Evolutionary conservation across 495 filamentous ascomycete species (phyloP).

Genomic region (Tuber magnatum): DNA sequence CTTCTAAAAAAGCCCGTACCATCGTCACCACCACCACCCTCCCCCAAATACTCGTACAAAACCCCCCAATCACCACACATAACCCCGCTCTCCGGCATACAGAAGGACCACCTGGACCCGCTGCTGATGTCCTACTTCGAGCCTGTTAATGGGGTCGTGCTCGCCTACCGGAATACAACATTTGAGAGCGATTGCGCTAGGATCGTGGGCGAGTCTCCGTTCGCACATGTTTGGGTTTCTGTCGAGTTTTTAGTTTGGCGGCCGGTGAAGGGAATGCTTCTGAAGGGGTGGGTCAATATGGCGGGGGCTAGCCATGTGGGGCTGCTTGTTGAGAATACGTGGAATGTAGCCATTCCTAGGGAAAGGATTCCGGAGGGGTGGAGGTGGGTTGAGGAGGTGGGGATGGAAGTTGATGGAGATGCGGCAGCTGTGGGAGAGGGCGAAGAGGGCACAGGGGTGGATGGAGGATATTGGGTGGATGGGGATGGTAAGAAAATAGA

Average conservation of each 20-base stretch:
- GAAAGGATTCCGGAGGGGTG: conserved; percentile 59
- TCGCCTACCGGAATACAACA: conserved; percentile 59
- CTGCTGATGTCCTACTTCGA: conserved; percentile 68
- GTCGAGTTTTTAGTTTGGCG: conserved; percentile 65
- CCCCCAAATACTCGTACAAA: conserved; percentile 48
- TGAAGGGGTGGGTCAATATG: conserved; percentile 64
- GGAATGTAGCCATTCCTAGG: conserved; percentile 63
- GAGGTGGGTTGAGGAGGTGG: conserved; percentile 50
- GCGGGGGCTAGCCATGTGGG: conserved; percentile 67
- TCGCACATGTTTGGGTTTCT: conserved; percentile 55
- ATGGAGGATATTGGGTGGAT: conserved; percentile 57
- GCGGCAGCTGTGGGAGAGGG: conserved; percentile 31
- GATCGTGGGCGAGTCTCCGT: conserved; percentile 45
- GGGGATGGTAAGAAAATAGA: conserved; percentile 55
- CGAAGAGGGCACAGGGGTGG: conserved; percentile 37
- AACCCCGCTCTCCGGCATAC: conserved; percentile 35
- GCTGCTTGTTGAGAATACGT: conserved; percentile 64
- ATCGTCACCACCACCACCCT: conserved; percentile 49
- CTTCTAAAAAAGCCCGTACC: conserved; percentile 41
- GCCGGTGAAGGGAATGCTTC: conserved; percentile 51
- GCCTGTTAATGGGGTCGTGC: conserved; percentile 60
- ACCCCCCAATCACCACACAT: conserved; percentile 25
- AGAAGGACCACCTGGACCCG: conserved; percentile 62
- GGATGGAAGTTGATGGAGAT: conserved; percentile 36
- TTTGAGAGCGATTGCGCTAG: conserved; percentile 39